A percentile compares a stretch with the other conserved stretches of the same genome.
phyloP scores from a whole-genome alignment of 2,329 filamentous ascomycete genomes.

The Fusarium tupiense region DNA sequence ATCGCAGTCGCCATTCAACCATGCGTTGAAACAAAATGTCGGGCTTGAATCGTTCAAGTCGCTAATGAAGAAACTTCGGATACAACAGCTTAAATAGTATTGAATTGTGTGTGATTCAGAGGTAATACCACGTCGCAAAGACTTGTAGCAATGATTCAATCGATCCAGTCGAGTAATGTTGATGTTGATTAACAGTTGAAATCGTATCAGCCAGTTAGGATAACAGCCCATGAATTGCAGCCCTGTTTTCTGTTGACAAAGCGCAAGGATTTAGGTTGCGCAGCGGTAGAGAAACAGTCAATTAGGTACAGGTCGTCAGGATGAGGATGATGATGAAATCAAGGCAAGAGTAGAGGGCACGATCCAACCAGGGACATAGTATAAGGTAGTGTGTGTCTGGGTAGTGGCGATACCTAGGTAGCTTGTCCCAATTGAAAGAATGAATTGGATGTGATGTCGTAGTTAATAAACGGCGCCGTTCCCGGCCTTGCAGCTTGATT shows the following conservation, averaged over 20 bases:
- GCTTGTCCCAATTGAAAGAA: constrained; percentile 14
- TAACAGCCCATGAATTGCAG: constrained; percentile 16
- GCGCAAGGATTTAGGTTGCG: constrained; percentile 6
- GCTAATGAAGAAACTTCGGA: not conserved
- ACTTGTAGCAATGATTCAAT: not conserved
- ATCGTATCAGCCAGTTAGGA: constrained; percentile 17
- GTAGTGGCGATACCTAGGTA: constrained; percentile 20
- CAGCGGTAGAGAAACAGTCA: not conserved
- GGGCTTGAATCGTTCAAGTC: not conserved
- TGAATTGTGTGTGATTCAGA: not conserved
- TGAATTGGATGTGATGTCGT: constrained; percentile 24
- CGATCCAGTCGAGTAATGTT: not conserved
- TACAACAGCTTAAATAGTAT: not conserved
- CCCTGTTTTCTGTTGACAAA: constrained; percentile 21
- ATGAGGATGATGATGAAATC: not conserved
- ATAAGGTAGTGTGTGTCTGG: not conserved
- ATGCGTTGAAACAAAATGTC: constrained; percentile 33
- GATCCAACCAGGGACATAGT: not conserved
- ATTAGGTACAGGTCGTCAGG: not conserved
- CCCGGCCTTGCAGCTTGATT: constrained; percentile 21
- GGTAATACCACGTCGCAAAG: not conserved
- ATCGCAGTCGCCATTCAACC: constrained; percentile 49
- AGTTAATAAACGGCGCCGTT: constrained; percentile 17
- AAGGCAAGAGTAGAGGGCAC: not conserved
- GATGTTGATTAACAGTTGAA: constrained; percentile 19